Evolutionary conservation across 768 basidiomycete species (phyloP).

Genomic region (Phlebiopsis flavidoalba): DNA sequence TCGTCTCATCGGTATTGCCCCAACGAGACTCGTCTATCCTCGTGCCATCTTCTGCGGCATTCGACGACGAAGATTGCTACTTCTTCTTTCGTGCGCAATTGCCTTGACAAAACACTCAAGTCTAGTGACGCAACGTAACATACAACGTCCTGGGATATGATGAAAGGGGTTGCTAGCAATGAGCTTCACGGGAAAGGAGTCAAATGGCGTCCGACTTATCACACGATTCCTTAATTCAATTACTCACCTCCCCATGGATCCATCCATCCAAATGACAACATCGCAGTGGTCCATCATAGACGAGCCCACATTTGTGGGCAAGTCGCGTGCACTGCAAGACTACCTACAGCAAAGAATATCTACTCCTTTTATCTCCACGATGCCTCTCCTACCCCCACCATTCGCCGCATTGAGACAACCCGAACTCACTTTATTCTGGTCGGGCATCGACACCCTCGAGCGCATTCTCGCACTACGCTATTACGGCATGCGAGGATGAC

Average conservation of each 20-base stretch:
- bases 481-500: slow-evolving; percentile 45
- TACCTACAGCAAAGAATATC: slow-evolving; percentile 41
- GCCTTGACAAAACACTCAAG: slow-evolving; percentile 76
- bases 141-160: slow-evolving; percentile 89
- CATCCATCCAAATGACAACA: slow-evolving; percentile 29
- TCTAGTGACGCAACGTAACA: slow-evolving; percentile 65
- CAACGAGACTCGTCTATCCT: neutral
- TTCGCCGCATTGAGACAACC: neutral
- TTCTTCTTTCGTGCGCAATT: slow-evolving; percentile 80
- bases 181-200: slow-evolving; percentile 26
- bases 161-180: slow-evolving; percentile 62
- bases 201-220: too few species aligned
- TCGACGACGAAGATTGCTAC: slow-evolving; percentile 71
- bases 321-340: slow-evolving; percentile 53
- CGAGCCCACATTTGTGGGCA: slow-evolving; percentile 86
- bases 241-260: neutral
- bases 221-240: neutral
- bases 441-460: slow-evolving; percentile 83
- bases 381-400: neutral
- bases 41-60: slow-evolving; percentile 28
- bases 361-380: slow-evolving; percentile 6
- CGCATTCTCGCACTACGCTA: slow-evolving; percentile 75
- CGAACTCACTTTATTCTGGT: slow-evolving; percentile 55
- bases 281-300: slow-evolving; percentile 80
- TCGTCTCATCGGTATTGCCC: slow-evolving; percentile 5